Conservation (phyloP, 768 basidiomycete genomes). For the Trametes sanguinea region DNA sequence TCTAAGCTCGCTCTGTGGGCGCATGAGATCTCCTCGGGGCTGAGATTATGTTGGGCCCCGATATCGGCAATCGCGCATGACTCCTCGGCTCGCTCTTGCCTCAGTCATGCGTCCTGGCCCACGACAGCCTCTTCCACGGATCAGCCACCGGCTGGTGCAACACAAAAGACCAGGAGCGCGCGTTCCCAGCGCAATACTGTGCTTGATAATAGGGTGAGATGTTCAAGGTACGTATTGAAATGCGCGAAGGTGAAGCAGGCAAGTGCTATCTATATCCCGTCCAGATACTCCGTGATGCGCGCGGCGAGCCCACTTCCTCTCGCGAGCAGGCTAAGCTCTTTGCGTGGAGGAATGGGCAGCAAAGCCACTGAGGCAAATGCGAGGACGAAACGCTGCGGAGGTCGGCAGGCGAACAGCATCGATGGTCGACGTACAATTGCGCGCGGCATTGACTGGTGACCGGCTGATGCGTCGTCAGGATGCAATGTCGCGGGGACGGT, state of each 20-base stretch:
- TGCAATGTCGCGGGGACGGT: slow-evolving; percentile 15
- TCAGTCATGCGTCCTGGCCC: slow-evolving; percentile 1
- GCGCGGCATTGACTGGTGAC: neutral
- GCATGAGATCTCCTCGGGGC: neutral
- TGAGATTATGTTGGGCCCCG: slow-evolving; percentile 4
- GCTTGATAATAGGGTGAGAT: slow-evolving; percentile 18
- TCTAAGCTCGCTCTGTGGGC: slow-evolving; percentile 3
- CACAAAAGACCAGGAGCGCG: slow-evolving; percentile 11
- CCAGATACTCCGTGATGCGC: slow-evolving; percentile 1
- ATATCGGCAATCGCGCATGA: slow-evolving; percentile 3
- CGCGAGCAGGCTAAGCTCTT: neutral
- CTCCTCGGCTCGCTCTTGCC: neutral
- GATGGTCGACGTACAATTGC: slow-evolving; percentile 1
- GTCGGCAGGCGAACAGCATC: slow-evolving; percentile 12
- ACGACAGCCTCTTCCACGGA: neutral
- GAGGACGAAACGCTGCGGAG: neutral
- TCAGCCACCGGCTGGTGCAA: slow-evolving; percentile 8
- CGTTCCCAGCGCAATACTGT: neutral
- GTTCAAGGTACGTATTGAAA: slow-evolving; percentile 1
- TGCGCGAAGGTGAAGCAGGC: neutral
- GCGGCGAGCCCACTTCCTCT: too few relatives aligned
- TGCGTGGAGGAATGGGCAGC: neutral
- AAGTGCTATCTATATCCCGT: neutral
- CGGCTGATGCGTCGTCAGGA: neutral
- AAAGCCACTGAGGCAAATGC: neutral